phyloP scores from a whole-genome alignment of 768 basidiomycete species.

The Trametes coccinea region DNA sequence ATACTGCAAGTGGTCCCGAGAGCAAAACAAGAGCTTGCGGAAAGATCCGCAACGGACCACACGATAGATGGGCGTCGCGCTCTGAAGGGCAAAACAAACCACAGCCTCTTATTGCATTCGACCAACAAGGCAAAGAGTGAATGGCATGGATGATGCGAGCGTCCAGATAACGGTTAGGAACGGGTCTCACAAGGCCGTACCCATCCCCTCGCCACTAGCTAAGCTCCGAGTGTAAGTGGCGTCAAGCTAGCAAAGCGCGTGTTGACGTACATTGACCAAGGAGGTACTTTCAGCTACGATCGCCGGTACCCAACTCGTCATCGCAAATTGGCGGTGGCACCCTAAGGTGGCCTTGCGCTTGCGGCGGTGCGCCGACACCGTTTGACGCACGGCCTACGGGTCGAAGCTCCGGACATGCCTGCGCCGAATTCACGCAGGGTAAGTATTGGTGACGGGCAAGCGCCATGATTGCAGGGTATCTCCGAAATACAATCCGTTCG shows the following conservation, averaged over 20 bases:
- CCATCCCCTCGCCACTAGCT: constrained; percentile 5
- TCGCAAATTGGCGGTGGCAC: background rate
- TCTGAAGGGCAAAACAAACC: constrained; percentile 3
- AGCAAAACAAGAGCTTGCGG: constrained; percentile 9
- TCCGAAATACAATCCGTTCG: constrained; percentile 19
- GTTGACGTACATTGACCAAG: constrained; percentile 12
- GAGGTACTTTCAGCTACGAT: constrained; percentile 8
- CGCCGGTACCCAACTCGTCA: constrained; percentile 10
- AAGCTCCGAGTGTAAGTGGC: constrained; percentile 18
- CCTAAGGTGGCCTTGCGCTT: constrained; percentile 3
- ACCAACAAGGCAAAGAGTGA: constrained; percentile 14
- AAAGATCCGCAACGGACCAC: constrained; percentile 14
- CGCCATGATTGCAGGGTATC: constrained; percentile 22
- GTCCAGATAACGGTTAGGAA: constrained; percentile 19
- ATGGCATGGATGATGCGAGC: constrained; percentile 4
- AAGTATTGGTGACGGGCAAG: background rate
- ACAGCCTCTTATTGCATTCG: constrained; percentile 2
- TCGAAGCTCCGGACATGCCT: constrained; percentile 10
- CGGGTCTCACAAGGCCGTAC: background rate
- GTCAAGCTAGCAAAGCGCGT: constrained; percentile 7
- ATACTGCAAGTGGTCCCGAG: background rate
- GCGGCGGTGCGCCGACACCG: background rate
- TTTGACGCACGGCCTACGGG: constrained; percentile 7
- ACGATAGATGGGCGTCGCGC: constrained; percentile 15
- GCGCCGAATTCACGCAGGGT: constrained; percentile 9